These are phyloP conservation scores for Rhizopus arrhizus DNA, from an alignment of 371 early-diverging fungal genomes.

Conservation along the genomic window DNA sequence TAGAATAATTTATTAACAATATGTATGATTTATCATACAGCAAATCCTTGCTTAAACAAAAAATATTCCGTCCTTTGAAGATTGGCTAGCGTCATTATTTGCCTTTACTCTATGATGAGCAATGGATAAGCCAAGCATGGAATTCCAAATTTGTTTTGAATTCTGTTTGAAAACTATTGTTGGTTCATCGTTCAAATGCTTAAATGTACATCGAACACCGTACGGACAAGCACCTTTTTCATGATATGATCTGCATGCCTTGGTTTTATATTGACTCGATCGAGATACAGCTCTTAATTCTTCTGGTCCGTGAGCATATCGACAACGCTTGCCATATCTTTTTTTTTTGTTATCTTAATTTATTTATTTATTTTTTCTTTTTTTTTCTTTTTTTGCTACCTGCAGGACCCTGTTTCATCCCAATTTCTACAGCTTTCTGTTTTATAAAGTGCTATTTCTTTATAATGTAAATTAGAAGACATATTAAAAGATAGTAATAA, in stretches of 20 bases:
- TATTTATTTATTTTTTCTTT: no score
- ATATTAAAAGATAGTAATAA: no score
- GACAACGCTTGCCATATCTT: constrained; percentile 88
- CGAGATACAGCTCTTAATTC: constrained; percentile 82
- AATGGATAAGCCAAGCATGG: no score
- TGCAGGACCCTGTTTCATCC: constrained; percentile 80
- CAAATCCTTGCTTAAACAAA: no score
- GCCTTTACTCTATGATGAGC: no score
- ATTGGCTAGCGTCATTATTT: no score
- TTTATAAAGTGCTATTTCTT: constrained; percentile 80
- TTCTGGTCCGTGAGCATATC: constrained; percentile 83
- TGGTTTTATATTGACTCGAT: constrained; percentile 92
- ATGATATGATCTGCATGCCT: constrained; percentile 81
- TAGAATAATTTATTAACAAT: no score
- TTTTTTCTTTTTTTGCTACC: constrained; percentile 31
- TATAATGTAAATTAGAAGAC: constrained; percentile 18
- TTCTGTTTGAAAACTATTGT: not conserved
- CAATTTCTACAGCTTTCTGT: constrained; percentile 91
- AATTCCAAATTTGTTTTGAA: no score
- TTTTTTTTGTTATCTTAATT: not conserved
- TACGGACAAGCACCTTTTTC: constrained; percentile 88
- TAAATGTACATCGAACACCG: constrained; percentile 91
- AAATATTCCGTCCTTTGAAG: no score
- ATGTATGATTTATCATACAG: no score
- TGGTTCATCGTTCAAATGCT: constrained; percentile 55